Conservation (phyloP, 164 flowering plant species). For the Amborella trichopoda region DNA sequence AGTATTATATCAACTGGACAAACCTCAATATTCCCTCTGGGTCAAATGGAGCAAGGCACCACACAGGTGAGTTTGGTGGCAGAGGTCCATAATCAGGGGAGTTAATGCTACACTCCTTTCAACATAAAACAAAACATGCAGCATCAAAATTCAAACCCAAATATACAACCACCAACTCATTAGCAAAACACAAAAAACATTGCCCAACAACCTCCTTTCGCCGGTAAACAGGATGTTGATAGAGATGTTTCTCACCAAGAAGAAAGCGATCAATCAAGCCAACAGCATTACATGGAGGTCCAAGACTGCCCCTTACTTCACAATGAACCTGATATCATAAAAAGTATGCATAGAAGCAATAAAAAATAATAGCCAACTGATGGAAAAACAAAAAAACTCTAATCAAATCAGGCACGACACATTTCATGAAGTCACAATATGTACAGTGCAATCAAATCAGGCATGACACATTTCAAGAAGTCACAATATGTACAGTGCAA, state of each 20-base stretch:
- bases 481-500: too few relatives aligned
- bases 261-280: slow-evolving; percentile 57
- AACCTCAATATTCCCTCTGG: slow-evolving; percentile 82
- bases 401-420: too few relatives aligned
- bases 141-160: neutral
- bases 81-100: slow-evolving; percentile 85
- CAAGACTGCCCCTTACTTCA: slow-evolving; percentile 59
- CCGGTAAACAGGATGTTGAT: slow-evolving; percentile 67
- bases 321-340: slow-evolving; percentile 44
- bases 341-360: neutral
- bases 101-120: slow-evolving; percentile 68
- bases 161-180: neutral
- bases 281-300: slow-evolving; percentile 80
- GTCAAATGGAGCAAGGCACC: slow-evolving; percentile 90
- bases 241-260: slow-evolving; percentile 61
- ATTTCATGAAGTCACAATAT: too few relatives aligned
- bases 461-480: too few relatives aligned
- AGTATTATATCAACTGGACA: neutral
- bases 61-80: slow-evolving; percentile 57
- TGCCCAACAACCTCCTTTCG: slow-evolving; percentile 42
- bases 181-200: neutral
- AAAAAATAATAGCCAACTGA: neutral
- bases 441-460: too few relatives aligned
- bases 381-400: neutral
- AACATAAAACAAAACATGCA: neutral